Percentiles rank a stretch among this genome's conserved stretches.
phyloP scores from a whole-genome alignment of 768 basidiomycete genomes.

The Suillus variegatus region DNA sequence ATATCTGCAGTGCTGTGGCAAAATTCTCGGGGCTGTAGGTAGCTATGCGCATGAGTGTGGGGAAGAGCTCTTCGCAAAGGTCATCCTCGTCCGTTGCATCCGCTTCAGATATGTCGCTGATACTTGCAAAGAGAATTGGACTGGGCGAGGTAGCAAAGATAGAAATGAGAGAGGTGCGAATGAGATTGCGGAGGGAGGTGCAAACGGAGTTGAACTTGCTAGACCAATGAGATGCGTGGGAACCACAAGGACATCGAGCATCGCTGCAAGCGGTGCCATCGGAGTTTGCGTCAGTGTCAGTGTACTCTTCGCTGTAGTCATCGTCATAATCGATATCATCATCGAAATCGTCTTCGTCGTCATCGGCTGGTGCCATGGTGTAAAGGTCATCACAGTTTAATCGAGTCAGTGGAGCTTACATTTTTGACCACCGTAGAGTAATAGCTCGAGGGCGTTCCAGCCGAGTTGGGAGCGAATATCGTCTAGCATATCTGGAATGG shows the following conservation, averaged over 20 bases:
- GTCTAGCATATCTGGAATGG: slow-evolving; percentile 54
- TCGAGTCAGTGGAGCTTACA: slow-evolving; percentile 29
- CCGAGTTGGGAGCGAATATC: slow-evolving; percentile 56
- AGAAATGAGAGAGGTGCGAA: slow-evolving; percentile 45
- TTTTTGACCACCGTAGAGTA: slow-evolving; percentile 55
- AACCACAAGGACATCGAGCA: slow-evolving; percentile 29
- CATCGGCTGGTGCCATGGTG: slow-evolving; percentile 12
- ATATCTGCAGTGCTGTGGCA: slow-evolving; percentile 55
- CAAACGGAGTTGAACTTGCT: slow-evolving; percentile 41
- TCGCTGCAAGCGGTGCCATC: slow-evolving; percentile 22
- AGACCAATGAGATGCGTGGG: slow-evolving; percentile 57
- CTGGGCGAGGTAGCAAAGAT: slow-evolving; percentile 58
- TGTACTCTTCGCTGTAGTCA: slow-evolving; percentile 26
- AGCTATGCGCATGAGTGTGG: slow-evolving; percentile 41
- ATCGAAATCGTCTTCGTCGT: slow-evolving; percentile 24
- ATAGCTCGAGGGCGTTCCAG: slow-evolving; percentile 50
- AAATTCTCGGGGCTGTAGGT: slow-evolving; percentile 52
- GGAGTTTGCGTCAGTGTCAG: slow-evolving; percentile 18
- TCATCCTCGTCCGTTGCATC: slow-evolving; percentile 25
- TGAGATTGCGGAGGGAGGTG: slow-evolving; percentile 40
- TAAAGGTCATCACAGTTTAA: slow-evolving; percentile 6
- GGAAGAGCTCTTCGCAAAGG: slow-evolving; percentile 36
- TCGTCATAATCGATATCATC: slow-evolving; percentile 31
- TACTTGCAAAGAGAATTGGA: slow-evolving; percentile 42
- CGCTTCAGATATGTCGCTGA: slow-evolving; percentile 38